Base-by-base conservation (phyloP, 306 rosid genomes). In the Acmispon strigosus region DNA sequence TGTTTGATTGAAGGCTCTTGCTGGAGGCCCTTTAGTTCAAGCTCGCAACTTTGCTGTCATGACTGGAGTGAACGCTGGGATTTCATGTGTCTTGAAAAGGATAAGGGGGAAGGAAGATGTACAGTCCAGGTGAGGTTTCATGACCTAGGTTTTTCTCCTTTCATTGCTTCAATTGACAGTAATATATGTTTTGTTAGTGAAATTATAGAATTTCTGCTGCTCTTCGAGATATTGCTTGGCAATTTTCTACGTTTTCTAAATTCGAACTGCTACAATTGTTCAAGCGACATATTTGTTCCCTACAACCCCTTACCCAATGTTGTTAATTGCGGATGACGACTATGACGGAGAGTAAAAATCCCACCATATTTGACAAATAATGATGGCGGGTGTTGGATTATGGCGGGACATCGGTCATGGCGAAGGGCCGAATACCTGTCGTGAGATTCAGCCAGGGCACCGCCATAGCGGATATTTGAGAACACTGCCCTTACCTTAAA, bases 1-100 rank as follows among this genome's bases (percentile, higher is more conserved):
- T 64, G 43, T 8, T 0, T 53, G 1, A 49, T 49, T 49, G 1
- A 8, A 95, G 99, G 96, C 96, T 70, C 92, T 95, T 50, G 75
- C 96, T 36, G 99, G 99, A 15, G 99, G 99, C 60, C 97, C 97
- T 11, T 67, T 86, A 27, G 62, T 87, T 49, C 97, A 95, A 84
- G 99, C 99, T 51, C 88, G 99, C 16, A 95, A 95, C 76, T 95
- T 95, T 78, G 99, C 99, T 59, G 96, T 95, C 52, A 91, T 95
- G 97, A 91, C 97, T 0, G 99, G 99, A 62, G 96, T 84, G 55
- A 95, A 91, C 80, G 99, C 99, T 16, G 99, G 99, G 36, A 91
- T 95, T 67, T 59, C 99, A 16, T 89, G 89, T 81, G 89, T 91
- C 34, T 83, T 95, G 97, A 95, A 76, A 85, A 92, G 99, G 82